Base-by-base conservation (phyloP, 208 protist genomes). In the Leishmania gerbilli region DNA sequence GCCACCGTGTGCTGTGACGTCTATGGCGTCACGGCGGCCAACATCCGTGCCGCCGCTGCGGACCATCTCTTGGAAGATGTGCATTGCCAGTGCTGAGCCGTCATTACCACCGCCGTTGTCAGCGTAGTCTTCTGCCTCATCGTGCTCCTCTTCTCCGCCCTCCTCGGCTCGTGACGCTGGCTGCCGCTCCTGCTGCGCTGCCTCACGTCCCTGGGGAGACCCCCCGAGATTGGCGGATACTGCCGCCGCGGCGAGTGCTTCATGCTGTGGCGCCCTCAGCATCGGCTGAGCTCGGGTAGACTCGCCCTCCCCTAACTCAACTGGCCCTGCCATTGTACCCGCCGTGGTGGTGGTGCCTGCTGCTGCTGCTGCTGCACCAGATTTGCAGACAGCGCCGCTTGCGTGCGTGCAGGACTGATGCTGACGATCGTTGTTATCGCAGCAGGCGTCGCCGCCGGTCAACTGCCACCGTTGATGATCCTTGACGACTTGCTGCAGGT, bases 381-480 rank as follows among this genome's bases (percentile, higher is more conserved):
- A 17, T 34, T 45, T 2, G 27, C 24, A 24, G 3, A 1, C 27
- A n/a, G 24, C 45, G 2, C 45, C 13, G 21, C 68, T 72, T 51
- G 68, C 31, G 71, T 55, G 51, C 5, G 51, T 1, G 47, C 34
- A 17, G 3, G 51, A 0, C 8, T 76, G 71, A 68, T 72, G 79
- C 13, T 69, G 67, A 37, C 74, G 72, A 34, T 71, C 65, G 72
- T 87, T 69, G 42, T 67, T 27, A n/a, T 56, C 24, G 37, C 85
- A 72, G 76, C 78, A 77, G 31, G 51, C 77, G 51, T 84, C 42
- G 34, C 74, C 74, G 15, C 71, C 51, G 4, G 82, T 84, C 19
- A 89, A 42, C 74, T 89, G 87, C 85, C 84, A 87, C 3, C 79
- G 83, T 74, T 96, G 87, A 72, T 92, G 83, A 3, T 91, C 84